phyloP scores from a whole-genome alignment of 2,329 filamentous ascomycete species.

The Leptodontidium sp. region DNA sequence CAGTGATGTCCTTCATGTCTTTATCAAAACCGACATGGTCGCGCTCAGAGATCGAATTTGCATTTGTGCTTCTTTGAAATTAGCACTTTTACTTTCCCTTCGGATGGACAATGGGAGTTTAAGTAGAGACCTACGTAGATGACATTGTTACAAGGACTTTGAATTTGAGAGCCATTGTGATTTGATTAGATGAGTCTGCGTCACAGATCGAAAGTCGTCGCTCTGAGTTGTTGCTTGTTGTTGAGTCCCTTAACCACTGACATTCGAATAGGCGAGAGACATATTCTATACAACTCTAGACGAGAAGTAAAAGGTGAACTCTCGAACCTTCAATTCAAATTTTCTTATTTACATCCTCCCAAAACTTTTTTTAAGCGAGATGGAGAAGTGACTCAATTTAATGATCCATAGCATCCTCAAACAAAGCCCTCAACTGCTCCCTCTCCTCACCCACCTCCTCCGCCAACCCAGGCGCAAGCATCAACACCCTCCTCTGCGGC shows the following conservation, averaged over 20 bases:
- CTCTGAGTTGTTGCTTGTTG: no score
- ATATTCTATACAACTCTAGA: neutral
- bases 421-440: slow-evolving; percentile 73
- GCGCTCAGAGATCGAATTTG: neutral
- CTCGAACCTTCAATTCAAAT: neutral
- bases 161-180: no score
- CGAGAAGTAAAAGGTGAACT: neutral
- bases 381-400: slow-evolving; percentile 40
- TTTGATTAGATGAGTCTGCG: neutral
- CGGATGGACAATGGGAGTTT: neutral
- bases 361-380: neutral
- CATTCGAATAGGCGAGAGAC: neutral
- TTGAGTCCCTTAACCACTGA: no score
- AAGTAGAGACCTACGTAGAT: neutral
- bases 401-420: slow-evolving; percentile 69
- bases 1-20: no score
- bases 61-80: neutral
- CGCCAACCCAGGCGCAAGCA: slow-evolving; percentile 85
- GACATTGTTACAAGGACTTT: neutral
- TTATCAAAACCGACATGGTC: no score
- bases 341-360: slow-evolving; percentile 1
- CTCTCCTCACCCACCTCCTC: slow-evolving; percentile 74
- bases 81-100: neutral
- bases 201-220: neutral
- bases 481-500: slow-evolving; percentile 88